Base-by-base conservation (phyloP, 163 green algal species). In the Scenedesmus sp. region DNA sequence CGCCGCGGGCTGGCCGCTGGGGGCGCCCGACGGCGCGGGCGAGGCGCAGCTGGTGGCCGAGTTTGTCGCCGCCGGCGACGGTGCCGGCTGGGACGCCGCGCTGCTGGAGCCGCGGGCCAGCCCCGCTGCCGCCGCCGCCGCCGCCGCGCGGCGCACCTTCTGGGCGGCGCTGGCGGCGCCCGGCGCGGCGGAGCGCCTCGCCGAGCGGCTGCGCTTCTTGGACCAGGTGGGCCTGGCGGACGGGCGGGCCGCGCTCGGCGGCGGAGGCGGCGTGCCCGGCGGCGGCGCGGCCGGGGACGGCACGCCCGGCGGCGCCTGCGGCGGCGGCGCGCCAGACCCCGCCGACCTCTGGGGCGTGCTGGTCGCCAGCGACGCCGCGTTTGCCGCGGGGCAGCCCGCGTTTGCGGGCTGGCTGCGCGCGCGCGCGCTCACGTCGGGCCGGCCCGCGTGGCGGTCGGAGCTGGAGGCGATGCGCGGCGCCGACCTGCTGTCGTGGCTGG, bases 401-500 rank as follows among this genome's bases (percentile, higher is more conserved):
- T 47, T n/a, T 33, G 31, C 60, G 22, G 31, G 33, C 31, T 67
- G 60, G 60, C 60, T 33, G 60, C 60, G 29, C 33, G 20, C 48
- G 17, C 15, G 17, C 18, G 20, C 20, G 20, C 29, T 67, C 17
- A 34, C 48, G 2, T 18, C 11, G 15, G 60, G 29, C 33, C 26
- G 29, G 33, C 60, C 60, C 4, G 60, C n/a, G 20, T 67, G 60
- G 60, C 20, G 17, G 18, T 33, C 47, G 29, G 60, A 67, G 60
- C 60, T 67, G 33, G 31, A 20, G 4, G 15, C 20, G 33, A 14
- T 51, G 33, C 31, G 29, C 33, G 60, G 60, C 1, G 33, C 29
- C 33, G 33, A 67, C 33, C 60, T 67, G 60, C 60, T 67, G 60
- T 6, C 15, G 1, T 67, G 60, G 60, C 60, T 67, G 60, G 33